Evolutionary conservation across 2,329 filamentous ascomycete species (phyloP).

Genomic region (Zelopaecilomyces penicillatus): DNA sequence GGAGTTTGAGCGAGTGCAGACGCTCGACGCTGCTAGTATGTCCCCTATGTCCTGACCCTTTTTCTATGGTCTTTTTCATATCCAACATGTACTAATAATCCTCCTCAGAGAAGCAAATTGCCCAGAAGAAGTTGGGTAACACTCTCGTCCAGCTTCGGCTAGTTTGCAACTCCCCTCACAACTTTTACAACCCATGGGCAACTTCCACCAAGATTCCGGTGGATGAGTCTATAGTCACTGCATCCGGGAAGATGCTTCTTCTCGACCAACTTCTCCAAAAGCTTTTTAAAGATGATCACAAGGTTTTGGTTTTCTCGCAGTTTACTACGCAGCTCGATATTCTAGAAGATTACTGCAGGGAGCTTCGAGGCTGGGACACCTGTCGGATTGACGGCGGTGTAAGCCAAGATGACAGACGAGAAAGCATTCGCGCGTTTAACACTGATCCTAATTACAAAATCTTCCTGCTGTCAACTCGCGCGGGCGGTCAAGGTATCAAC

Average conservation of each 20-base stretch:
- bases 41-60: constrained; percentile 9
- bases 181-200: constrained; percentile 90
- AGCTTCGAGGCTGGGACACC: constrained; percentile 69
- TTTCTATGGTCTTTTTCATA: rapidly evolving
- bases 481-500: constrained; percentile 93
- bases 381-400: constrained; percentile 91
- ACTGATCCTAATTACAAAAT: constrained; percentile 56
- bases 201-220: constrained; percentile 48
- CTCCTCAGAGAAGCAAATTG: constrained; percentile 65
- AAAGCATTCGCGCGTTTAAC: constrained; percentile 69
- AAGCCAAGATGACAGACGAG: constrained; percentile 60
- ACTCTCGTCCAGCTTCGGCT: constrained; percentile 85
- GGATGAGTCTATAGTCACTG: constrained; percentile 75
- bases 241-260: constrained; percentile 92
- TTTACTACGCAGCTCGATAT: constrained; percentile 94
- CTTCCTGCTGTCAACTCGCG: constrained; percentile 83
- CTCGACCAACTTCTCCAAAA: constrained; percentile 76
- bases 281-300: constrained; percentile 68
- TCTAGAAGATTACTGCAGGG: constrained; percentile 70
- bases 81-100: constrained; percentile 16
- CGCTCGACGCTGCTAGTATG: constrained; percentile 68
- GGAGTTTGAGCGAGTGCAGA: constrained; percentile 57
- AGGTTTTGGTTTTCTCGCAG: constrained; percentile 92
- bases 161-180: constrained; percentile 88
- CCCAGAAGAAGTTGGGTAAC: constrained; percentile 86